These are phyloP conservation scores for Spizellomyces punctatus DNA, from an alignment of 192 early-diverging fungal genomes.

Conservation along the genomic window DNA sequence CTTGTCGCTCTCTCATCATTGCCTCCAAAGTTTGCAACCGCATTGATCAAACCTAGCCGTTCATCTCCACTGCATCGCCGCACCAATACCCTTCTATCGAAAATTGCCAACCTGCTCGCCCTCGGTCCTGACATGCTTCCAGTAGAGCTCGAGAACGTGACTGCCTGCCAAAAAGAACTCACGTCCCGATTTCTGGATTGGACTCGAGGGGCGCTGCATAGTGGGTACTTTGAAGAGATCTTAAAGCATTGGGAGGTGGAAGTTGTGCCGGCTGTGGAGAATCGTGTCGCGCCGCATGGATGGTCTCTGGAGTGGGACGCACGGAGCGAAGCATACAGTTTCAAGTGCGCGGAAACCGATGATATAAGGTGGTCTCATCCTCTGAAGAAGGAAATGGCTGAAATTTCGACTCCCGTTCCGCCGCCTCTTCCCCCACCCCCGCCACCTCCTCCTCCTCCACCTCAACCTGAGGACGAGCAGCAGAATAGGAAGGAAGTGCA, in stretches of 20 bases:
- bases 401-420: background rate
- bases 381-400: background rate
- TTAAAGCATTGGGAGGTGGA: conserved; percentile 7
- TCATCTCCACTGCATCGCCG: no score
- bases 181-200: background rate
- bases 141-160: background rate
- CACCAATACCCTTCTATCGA: background rate
- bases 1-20: no score
- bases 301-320: background rate
- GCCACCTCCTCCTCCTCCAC: background rate
- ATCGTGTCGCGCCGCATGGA: background rate
- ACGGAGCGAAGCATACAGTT: background rate
- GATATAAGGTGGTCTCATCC: background rate
- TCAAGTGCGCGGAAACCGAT: background rate
- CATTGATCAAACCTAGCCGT: no score
- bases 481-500: background rate
- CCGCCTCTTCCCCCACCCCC: background rate
- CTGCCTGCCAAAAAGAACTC: background rate
- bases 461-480: background rate
- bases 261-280: background rate
- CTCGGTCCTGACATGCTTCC: background rate
- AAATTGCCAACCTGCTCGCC: conserved; percentile 6
- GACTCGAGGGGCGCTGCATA: background rate
- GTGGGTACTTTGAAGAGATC: background rate
- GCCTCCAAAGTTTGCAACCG: no score